A percentile compares a stretch with the other conserved stretches of the same genome.
These are phyloP conservation scores for Talinum fruticosum DNA, from an alignment of 148 eudicot species.

Conservation along the genomic window DNA sequence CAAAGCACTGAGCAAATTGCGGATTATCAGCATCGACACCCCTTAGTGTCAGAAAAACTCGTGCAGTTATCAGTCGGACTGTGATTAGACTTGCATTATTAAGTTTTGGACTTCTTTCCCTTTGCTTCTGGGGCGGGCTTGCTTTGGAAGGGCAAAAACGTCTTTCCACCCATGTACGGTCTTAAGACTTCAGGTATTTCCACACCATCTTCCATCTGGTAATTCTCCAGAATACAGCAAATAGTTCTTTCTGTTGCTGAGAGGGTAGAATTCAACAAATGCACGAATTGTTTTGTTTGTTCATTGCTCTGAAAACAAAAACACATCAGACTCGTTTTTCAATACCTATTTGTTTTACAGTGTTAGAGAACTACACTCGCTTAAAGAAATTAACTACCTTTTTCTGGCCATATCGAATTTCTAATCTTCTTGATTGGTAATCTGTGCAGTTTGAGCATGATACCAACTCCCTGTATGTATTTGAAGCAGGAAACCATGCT, in stretches of 20 bases:
- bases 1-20: no score
- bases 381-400: conserved; percentile 36
- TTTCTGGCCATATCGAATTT: conserved; percentile 75
- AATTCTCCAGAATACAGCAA: conserved; percentile 83
- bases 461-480: conserved; percentile 71
- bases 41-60: no score
- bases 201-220: conserved; percentile 81
- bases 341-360: background rate
- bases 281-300: conserved; percentile 69
- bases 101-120: conserved; percentile 55
- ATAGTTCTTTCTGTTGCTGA: conserved; percentile 87
- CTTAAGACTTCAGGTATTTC: conserved; percentile 69
- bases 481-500: conserved; percentile 91
- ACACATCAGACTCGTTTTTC: background rate
- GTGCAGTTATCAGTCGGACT: background rate
- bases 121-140: conserved; percentile 51
- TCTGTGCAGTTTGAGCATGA: conserved; percentile 97
- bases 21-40: no score
- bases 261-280: conserved; percentile 76
- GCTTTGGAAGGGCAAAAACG: conserved; percentile 62
- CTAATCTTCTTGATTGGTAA: conserved; percentile 80
- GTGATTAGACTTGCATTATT: background rate
- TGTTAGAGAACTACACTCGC: background rate
- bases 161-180: conserved; percentile 63
- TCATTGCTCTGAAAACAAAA: conserved; percentile 55